Percentiles rank a stretch among this genome's conserved stretches.
Conservation (phyloP, 495 filamentous ascomycete species). For the Aspergillus sclerotioniger region DNA sequence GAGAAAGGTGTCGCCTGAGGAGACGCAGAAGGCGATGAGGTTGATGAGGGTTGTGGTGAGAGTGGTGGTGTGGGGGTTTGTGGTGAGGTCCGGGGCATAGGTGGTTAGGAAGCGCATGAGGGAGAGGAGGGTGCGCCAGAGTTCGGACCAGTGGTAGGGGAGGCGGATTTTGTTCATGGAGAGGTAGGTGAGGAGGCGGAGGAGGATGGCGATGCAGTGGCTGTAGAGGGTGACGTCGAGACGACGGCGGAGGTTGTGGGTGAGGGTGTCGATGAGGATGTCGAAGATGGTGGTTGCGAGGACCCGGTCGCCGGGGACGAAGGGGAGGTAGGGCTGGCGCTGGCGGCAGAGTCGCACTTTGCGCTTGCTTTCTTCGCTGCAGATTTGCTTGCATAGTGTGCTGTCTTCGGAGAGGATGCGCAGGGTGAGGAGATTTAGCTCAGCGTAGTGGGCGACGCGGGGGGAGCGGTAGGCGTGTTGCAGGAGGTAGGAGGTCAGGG, state of each 20-base stretch:
- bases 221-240: slow-evolving; percentile 82
- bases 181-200: slow-evolving; percentile 79
- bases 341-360: slow-evolving; percentile 85
- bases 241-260: slow-evolving; percentile 84
- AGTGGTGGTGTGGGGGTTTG: slow-evolving; percentile 57
- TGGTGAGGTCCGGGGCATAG: slow-evolving; percentile 72
- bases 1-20: slow-evolving; percentile 86
- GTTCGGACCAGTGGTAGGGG: slow-evolving; percentile 90
- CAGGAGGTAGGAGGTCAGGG: slow-evolving; percentile 85
- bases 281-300: slow-evolving; percentile 77
- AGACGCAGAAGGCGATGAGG: slow-evolving; percentile 83
- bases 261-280: slow-evolving; percentile 82
- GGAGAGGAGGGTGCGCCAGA: slow-evolving; percentile 86
- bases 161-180: slow-evolving; percentile 74
- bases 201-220: slow-evolving; percentile 67
- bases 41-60: slow-evolving; percentile 62
- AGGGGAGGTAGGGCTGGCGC: slow-evolving; percentile 81
- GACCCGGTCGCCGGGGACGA: slow-evolving; percentile 66
- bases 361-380: slow-evolving; percentile 73
- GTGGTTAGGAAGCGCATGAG: slow-evolving; percentile 88
- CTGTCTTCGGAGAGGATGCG: slow-evolving; percentile 88
- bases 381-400: slow-evolving; percentile 78
- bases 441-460: slow-evolving; percentile 74
- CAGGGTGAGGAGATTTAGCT: slow-evolving; percentile 77
- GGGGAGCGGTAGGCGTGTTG: slow-evolving; percentile 87